These are phyloP conservation scores for Agrocybe chaxingu DNA, from an alignment of 768 basidiomycete genomes.

Conservation along the genomic window DNA sequence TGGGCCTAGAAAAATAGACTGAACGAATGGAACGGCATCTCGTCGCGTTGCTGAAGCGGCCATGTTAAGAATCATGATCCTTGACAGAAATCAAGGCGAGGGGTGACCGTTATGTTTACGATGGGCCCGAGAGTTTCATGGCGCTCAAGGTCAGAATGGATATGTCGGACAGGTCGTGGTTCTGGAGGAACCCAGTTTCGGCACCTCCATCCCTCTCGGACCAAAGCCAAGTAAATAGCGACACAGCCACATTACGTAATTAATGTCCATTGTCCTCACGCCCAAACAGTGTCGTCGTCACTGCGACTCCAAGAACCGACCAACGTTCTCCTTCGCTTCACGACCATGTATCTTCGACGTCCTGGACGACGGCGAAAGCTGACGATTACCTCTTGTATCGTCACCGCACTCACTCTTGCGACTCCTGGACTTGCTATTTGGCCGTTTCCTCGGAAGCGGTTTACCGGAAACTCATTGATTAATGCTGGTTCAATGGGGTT, in stretches of 20 bases:
- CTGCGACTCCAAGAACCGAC: not conserved
- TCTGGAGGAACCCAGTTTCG: not conserved
- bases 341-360: conserved; percentile 16
- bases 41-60: too few species aligned
- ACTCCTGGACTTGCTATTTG: conserved; percentile 41
- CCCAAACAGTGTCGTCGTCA: conserved; percentile 12
- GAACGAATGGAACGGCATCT: too few species aligned
- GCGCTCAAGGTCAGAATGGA: too few species aligned
- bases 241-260: not conserved
- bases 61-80: too few species aligned
- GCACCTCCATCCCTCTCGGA: not conserved
- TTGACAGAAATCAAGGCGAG: too few species aligned
- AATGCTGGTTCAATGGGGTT: conserved; percentile 80
- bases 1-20: too few species aligned
- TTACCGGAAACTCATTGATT: conserved; percentile 77
- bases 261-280: conserved; percentile 8
- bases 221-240: not conserved
- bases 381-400: conserved; percentile 1
- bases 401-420: conserved; percentile 10
- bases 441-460: conserved; percentile 88
- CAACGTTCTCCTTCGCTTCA: not conserved
- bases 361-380: conserved; percentile 22
- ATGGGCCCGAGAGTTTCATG: too few species aligned
- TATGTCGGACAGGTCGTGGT: too few species aligned
- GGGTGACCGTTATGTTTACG: too few species aligned